Base-by-base conservation (phyloP, 2,329 filamentous ascomycete species). In the Coniochaeta sp. region DNA sequence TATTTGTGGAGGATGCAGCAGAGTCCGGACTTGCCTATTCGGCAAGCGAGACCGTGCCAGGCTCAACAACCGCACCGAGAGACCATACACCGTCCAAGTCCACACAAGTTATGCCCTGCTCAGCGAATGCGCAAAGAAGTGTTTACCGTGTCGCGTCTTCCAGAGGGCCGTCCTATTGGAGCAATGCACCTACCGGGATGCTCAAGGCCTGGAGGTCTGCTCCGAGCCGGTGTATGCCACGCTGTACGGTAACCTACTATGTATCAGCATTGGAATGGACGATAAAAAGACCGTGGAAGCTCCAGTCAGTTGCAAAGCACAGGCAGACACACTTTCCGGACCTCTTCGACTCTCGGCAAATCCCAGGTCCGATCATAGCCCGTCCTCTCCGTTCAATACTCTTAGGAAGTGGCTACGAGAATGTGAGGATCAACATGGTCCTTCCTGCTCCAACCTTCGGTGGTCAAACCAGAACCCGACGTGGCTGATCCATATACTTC, bases 401-500 rank as follows among this genome's bases (percentile, higher is more conserved):
- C 22, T 52, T 12, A 52, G 47, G 14, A 52, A 52, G 47, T 52
- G 47, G 47, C 22, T 68, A n/a, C 60, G 60, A 4, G 61, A 64
- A 44, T 68, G 66, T 52, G 65, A 65, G 16, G 52, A 62, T 4
- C 61, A 66, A 38, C 66, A 68, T 54, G 61, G 64, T 22, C 47
- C 47, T 17, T 68, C 65, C 40, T 65, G 65, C 17, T 68, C 65
- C 24, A 64, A 60, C 47, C 65, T 65, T 34, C 64, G 67, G 9
- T 67, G 67, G 66, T 67, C 66, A 1, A 62, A 61, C 40, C 62
- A 61, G 17, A 68, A 67, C 47, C 67, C 67, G 10, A 63, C 66
- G 5, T 68, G 67, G 67, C 65, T 68, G 1, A 58, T 68, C 40
- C 61, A 64, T 17, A 67, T 68, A 26, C 59, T 64, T 5, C 44